A percentile compares a stretch with the other conserved stretches of the same genome.
phyloP scores from a whole-genome alignment of 208 protist species.

The Wallacemonas rigidus region DNA sequence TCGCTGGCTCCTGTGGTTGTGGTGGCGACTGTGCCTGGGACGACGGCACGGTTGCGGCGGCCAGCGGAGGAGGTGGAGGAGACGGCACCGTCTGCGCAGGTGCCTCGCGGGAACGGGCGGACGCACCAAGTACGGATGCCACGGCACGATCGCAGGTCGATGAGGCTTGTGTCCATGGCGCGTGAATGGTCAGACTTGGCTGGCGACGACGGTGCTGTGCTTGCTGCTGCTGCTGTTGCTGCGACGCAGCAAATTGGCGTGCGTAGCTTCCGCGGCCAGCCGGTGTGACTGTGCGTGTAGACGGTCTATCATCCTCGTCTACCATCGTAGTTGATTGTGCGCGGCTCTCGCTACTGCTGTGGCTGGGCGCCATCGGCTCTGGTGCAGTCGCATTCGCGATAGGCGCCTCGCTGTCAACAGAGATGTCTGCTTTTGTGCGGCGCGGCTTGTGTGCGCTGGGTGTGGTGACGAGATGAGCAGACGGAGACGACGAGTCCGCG shows the following conservation, averaged over 20 bases:
- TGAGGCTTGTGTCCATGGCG: neutral
- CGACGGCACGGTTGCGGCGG: neutral
- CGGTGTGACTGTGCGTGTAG: neutral
- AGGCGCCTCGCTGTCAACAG: slow-evolving; percentile 9
- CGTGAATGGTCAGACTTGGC: neutral
- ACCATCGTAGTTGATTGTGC: neutral
- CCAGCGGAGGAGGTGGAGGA: neutral
- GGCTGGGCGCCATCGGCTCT: neutral
- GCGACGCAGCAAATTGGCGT: slow-evolving; percentile 1
- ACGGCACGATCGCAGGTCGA: neutral
- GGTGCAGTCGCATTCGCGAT: neutral
- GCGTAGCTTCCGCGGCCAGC: slow-evolving; percentile 10
- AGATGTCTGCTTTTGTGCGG: neutral
- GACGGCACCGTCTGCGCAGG: neutral
- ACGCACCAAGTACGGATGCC: neutral
- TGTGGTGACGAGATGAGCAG: no score
- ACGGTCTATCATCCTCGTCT: neutral
- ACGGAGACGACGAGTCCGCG: no score
- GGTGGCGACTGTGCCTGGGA: neutral
- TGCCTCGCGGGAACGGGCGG: no score
- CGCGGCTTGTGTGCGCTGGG: neutral
- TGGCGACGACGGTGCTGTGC: neutral
- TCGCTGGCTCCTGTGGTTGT: neutral
- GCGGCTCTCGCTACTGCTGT: neutral
- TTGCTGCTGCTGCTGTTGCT: slow-evolving; percentile 1